phyloP scores from a whole-genome alignment of 805 yeast species.

The Teunomyces cretensis region DNA sequence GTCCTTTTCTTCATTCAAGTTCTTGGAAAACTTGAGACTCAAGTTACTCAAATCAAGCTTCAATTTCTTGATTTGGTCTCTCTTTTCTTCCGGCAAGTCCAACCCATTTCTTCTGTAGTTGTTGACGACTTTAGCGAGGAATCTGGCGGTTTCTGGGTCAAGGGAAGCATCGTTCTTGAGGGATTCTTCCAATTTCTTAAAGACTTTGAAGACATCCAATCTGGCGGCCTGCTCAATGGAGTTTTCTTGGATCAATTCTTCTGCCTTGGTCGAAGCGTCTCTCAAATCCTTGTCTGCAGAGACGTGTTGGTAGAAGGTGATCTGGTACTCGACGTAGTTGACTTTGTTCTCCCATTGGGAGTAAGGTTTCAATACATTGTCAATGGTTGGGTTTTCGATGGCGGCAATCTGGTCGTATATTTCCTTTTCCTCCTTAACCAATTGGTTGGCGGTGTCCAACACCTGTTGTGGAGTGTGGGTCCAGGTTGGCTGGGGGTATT shows the following conservation, averaged over 20 bases:
- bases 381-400: conserved; percentile 51
- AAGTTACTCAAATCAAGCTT: conserved; percentile 60
- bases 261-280: conserved; percentile 68
- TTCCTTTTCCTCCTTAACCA: conserved; percentile 42
- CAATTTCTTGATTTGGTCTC: conserved; percentile 57
- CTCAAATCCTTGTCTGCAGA: conserved; percentile 63
- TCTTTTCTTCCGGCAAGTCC: conserved; percentile 52
- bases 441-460: conserved; percentile 37
- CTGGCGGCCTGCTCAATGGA: conserved; percentile 66
- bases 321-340: conserved; percentile 45
- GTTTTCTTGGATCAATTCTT: conserved; percentile 53
- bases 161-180: conserved; percentile 23
- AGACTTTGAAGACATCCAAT: conserved; percentile 59
- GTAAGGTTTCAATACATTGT: conserved; percentile 52
- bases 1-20: conserved; percentile 70
- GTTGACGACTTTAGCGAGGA: conserved; percentile 54
- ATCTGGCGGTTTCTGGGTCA: conserved; percentile 57
- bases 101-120: conserved; percentile 70
- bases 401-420: conserved; percentile 57
- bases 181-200: conserved; percentile 50
- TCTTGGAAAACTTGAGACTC: conserved; percentile 57
- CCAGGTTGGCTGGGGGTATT: conserved; percentile 42
- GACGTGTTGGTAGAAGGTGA: conserved; percentile 73
- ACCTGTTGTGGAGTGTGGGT: conserved; percentile 54
- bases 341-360: conserved; percentile 52